These are phyloP conservation scores for Pseudoperonospora humuli DNA, from an alignment of 352 stramenopile genomes.

Conservation along the genomic window DNA sequence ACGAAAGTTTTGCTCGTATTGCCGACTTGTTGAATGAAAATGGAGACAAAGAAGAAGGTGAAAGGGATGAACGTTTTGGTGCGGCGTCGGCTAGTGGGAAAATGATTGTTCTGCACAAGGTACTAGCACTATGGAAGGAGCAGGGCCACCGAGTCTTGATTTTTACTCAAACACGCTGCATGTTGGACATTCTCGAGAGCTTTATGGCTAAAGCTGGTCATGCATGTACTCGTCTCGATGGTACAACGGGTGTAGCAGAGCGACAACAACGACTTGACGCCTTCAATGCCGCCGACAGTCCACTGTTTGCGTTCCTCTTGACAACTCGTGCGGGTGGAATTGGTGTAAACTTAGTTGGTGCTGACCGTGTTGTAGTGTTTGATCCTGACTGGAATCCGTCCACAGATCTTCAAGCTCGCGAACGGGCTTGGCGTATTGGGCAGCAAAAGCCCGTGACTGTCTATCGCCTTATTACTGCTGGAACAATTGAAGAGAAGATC, in stretches of 20 bases:
- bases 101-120: conserved; percentile 93
- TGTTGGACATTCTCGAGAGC: conserved; percentile 96
- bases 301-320: conserved; percentile 74
- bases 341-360: conserved; percentile 93
- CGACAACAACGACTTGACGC: conserved; percentile 92
- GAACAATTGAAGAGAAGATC: conserved; percentile 99
- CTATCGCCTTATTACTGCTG: conserved; percentile 91
- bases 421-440: conserved; percentile 94
- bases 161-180: conserved; percentile 95
- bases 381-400: conserved; percentile 99
- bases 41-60: conserved; percentile 17
- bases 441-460: conserved; percentile 85
- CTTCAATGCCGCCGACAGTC: conserved; percentile 90
- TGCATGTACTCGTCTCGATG: conserved; percentile 93
- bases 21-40: conserved; percentile 9
- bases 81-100: conserved; percentile 89
- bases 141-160: conserved; percentile 95
- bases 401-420: conserved; percentile 93
- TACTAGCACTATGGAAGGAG: conserved; percentile 91
- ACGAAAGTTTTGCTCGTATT: conserved; percentile 11
- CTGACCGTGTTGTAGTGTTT: conserved; percentile 95
- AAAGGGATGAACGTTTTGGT: conserved; percentile 28
- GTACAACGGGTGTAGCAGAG: conserved; percentile 90
- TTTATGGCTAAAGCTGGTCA: conserved; percentile 84
- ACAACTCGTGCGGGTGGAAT: conserved; percentile 92